Base-by-base conservation (phyloP, 1,284 basidiomycete species). In the Ustilago trichophora region DNA sequence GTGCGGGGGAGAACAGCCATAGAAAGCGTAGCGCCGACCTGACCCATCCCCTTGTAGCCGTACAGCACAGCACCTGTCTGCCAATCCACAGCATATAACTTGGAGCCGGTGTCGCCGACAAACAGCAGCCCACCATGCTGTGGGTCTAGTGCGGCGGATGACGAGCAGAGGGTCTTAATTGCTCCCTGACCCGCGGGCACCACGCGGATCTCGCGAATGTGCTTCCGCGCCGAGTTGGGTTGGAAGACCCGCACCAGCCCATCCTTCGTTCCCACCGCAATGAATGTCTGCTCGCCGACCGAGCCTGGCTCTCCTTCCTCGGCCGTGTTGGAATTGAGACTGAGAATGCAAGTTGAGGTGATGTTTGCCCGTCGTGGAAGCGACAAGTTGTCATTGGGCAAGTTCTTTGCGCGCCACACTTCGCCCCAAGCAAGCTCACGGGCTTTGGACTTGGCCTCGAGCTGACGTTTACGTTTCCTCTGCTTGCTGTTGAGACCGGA, bases 391-490 rank as follows among this genome's bases (percentile, higher is more conserved):
- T 77, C 75, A 38, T 77, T 75, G 21, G 75, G 71, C 21, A 77
- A 53, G 24, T 75, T 73, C 25, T 77, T 77, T 6, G 75, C 73
- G 7, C 75, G 43, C 75, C 75, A 77, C 4, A 75, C 53, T 41
- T 77, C 73, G 18, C 75, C 75, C 67, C 67, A 72, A 12, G 60
- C 15, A 12, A 73, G 41, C 48, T 77, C 73, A 42, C 69, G 46
- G 6, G 68, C 70, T 49, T 72, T 75, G 27, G 41, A 42, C 26
- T 65, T 54, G 11, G 60, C 66, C 31, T 75, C 72, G 7, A 57
- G 52, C 50, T 75, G 66, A 18, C 73, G 53, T 32, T 77, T 77
- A 9, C 75, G 42, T 48, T 75, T 77, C 7, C 65, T 25, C 56
- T 55, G 51, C 31, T 73, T 75, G 44, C 57, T 60, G 46, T 67